These are phyloP conservation scores for Macroventuria anomochaeta DNA, from an alignment of 2,329 filamentous ascomycete species.

Conservation along the genomic window DNA sequence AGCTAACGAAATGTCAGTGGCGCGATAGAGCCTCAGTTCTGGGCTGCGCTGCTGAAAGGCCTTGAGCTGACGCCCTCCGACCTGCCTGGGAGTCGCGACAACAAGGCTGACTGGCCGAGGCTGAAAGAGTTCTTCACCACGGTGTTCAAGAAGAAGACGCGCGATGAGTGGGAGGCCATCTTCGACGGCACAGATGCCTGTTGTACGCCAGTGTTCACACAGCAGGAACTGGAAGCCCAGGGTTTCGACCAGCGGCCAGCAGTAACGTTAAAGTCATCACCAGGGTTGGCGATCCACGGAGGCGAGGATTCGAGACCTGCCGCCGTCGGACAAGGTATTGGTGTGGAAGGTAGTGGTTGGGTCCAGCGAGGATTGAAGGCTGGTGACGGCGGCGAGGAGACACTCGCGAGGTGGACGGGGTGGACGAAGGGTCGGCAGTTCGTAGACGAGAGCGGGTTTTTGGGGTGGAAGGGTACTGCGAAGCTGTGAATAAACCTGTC, in stretches of 20 bases:
- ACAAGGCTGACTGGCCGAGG: slow-evolving; percentile 71
- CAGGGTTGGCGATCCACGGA: slow-evolving; percentile 67
- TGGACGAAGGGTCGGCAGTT: slow-evolving; percentile 78
- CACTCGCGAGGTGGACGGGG: slow-evolving; percentile 74
- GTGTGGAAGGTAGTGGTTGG: slow-evolving; percentile 73
- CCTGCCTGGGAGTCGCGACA: slow-evolving; percentile 60
- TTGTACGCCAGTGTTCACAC: slow-evolving; percentile 83
- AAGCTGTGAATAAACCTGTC: slow-evolving; percentile 30
- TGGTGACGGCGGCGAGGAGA: slow-evolving; percentile 75
- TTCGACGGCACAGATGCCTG: slow-evolving; percentile 95
- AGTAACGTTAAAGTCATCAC: slow-evolving; percentile 73
- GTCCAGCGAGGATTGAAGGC: slow-evolving; percentile 63
- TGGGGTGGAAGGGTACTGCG: slow-evolving; percentile 55
- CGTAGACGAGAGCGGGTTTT: slow-evolving; percentile 54
- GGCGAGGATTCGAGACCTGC: slow-evolving; percentile 50
- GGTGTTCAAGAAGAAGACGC: slow-evolving; percentile 72
- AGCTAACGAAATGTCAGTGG: slow-evolving; percentile 55
- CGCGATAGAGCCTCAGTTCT: slow-evolving; percentile 88
- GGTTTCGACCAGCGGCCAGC: slow-evolving; percentile 73
- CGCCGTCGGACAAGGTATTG: slow-evolving; percentile 67
- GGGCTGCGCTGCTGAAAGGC: slow-evolving; percentile 69
- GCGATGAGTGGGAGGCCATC: slow-evolving; percentile 80
- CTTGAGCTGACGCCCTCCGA: slow-evolving; percentile 62
- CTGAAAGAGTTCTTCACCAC: slow-evolving; percentile 67
- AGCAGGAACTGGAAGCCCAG: slow-evolving; percentile 70